phyloP scores from a whole-genome alignment of 768 basidiomycete genomes.

The Lepiota venenata region DNA sequence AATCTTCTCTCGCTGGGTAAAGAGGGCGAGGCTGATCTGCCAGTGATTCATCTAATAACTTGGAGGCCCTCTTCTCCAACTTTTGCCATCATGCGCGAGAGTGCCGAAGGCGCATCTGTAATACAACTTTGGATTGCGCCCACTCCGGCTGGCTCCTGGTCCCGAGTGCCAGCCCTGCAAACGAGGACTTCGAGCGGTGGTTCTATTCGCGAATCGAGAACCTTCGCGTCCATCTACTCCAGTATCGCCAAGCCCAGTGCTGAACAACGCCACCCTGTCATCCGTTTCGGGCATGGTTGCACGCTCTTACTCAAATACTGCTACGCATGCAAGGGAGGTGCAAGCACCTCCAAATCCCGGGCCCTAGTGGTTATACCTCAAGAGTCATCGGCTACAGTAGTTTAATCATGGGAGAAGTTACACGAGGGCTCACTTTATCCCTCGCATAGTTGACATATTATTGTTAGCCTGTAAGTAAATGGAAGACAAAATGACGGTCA shows the following conservation, averaged over 20 bases:
- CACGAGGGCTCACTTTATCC: no score
- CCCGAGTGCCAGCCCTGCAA: background rate
- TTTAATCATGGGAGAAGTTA: no score
- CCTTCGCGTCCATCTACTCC: background rate
- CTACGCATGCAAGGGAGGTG: background rate
- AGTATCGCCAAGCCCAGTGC: background rate
- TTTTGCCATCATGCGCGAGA: background rate
- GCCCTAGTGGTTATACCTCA: no score
- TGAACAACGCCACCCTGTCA: background rate
- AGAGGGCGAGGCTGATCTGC: background rate
- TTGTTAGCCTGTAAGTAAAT: no score
- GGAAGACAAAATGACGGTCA: no score
- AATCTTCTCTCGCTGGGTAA: background rate
- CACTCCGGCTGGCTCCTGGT: background rate
- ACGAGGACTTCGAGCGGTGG: background rate
- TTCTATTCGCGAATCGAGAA: background rate
- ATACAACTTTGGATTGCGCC: conserved; percentile 4
- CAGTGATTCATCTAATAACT: background rate
- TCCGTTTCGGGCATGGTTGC: background rate
- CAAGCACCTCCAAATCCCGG: background rate
- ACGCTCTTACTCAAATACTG: background rate
- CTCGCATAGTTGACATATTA: no score
- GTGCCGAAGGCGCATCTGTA: background rate
- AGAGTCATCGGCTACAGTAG: no score
- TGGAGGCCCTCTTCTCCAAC: conserved; percentile 3